Conservation (phyloP, 768 basidiomycete genomes). For the Mycena epipterygia region DNA sequence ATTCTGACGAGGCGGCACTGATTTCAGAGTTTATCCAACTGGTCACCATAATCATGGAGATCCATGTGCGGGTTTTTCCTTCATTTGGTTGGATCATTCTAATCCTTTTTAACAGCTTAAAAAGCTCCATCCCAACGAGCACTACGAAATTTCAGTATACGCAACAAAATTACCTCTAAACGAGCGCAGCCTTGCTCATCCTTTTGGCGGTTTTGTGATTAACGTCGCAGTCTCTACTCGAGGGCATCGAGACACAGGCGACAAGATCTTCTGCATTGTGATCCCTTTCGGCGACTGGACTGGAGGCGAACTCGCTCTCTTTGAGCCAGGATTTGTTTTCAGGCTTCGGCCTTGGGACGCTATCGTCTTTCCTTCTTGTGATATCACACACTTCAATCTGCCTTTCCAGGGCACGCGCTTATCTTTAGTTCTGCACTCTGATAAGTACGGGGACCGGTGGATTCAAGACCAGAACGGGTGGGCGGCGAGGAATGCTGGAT, state of each 20-base stretch:
- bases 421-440: neutral
- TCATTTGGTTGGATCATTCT: neutral
- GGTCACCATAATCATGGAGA: no score
- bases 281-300: no score
- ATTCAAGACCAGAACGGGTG: no score
- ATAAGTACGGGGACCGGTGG: no score
- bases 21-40: neutral
- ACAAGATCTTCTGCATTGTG: no score
- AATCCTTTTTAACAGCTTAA: neutral
- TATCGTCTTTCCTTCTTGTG: no score
- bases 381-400: neutral
- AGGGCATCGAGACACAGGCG: neutral
- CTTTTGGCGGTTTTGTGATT: conserved; percentile 2
- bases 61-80: neutral
- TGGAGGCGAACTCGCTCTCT: neutral
- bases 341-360: neutral
- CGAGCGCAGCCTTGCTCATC: neutral
- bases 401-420: neutral
- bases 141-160: neutral
- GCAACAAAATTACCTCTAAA: neutral
- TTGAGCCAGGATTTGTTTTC: neutral
- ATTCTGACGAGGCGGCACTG: neutral
- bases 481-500: no score
- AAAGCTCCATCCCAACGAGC: neutral
- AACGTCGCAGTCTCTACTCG: neutral